Conservation (phyloP, 345 rosid genomes). For the Gossypium mustelinum region DNA sequence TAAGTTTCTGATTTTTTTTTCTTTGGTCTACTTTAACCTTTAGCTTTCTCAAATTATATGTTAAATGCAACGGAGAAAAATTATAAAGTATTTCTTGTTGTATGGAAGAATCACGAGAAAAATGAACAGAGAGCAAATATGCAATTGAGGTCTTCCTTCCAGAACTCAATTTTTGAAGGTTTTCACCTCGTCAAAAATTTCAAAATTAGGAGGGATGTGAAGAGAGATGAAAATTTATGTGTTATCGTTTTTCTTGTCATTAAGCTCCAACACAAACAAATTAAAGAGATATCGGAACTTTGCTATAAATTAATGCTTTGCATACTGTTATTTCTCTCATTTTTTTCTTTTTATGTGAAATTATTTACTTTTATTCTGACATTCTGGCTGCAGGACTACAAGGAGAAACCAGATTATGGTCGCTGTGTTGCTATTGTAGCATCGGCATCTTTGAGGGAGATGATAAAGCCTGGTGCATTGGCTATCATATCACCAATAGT, state of each 20-base stretch:
- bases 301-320: neutral
- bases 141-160: neutral
- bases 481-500: slow-evolving; percentile 85
- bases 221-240: neutral
- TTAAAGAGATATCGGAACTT: neutral
- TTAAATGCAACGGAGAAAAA: neutral
- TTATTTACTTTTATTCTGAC: neutral
- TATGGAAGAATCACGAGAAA: neutral
- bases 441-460: slow-evolving; percentile 90
- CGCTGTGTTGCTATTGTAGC: slow-evolving; percentile 99
- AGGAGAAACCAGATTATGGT: slow-evolving; percentile 96
- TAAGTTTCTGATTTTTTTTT: neutral
- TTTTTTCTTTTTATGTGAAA: neutral
- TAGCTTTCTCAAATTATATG: neutral
- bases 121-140: neutral
- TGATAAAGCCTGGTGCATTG: slow-evolving; percentile 96
- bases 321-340: neutral
- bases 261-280: neutral
- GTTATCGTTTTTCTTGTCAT: neutral
- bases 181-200: neutral
- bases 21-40: neutral
- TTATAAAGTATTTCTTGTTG: neutral
- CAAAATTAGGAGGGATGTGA: neutral
- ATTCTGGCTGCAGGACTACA: slow-evolving; percentile 54
- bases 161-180: neutral